phyloP scores from a whole-genome alignment of 345 rosid species.

The Sapria himalayana region DNA sequence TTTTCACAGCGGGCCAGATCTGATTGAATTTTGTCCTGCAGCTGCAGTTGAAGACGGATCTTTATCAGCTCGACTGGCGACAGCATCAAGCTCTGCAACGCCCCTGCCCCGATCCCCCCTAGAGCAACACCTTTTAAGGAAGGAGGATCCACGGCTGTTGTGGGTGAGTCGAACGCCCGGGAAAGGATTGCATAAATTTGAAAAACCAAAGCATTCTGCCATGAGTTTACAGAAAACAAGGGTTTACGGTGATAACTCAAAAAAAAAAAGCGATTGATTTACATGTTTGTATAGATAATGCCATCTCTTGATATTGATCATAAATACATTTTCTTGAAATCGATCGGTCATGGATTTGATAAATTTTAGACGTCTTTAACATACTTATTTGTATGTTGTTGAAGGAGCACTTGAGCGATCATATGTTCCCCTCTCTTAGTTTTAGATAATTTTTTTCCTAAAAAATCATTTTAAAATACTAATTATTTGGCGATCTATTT shows the following conservation, averaged over 20 bases:
- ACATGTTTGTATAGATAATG: background rate
- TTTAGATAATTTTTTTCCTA: no score
- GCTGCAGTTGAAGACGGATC: conserved; percentile 66
- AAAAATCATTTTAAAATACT: no score
- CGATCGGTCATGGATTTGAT: no score
- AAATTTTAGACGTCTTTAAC: no score
- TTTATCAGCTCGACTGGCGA: conserved; percentile 65
- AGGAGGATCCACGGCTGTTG: conserved; percentile 38
- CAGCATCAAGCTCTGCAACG: conserved; percentile 54
- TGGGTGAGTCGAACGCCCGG: conserved; percentile 37
- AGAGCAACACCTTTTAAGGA: conserved; percentile 65
- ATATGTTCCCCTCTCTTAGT: no score
- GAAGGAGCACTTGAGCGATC: no score
- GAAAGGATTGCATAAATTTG: conserved; percentile 73
- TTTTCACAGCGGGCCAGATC: conserved; percentile 5
- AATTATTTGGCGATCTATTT: no score
- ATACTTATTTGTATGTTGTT: no score
- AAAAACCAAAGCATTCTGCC: conserved; percentile 93
- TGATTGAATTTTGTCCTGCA: conserved; percentile 5
- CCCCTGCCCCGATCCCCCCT: conserved; percentile 74
- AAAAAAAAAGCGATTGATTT: background rate
- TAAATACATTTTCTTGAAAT: no score
- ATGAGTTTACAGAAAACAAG: background rate
- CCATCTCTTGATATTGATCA: no score
- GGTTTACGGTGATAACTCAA: background rate